These are phyloP conservation scores for Wickerhamiella azyma DNA, from an alignment of 805 yeast species.

Conservation along the genomic window DNA sequence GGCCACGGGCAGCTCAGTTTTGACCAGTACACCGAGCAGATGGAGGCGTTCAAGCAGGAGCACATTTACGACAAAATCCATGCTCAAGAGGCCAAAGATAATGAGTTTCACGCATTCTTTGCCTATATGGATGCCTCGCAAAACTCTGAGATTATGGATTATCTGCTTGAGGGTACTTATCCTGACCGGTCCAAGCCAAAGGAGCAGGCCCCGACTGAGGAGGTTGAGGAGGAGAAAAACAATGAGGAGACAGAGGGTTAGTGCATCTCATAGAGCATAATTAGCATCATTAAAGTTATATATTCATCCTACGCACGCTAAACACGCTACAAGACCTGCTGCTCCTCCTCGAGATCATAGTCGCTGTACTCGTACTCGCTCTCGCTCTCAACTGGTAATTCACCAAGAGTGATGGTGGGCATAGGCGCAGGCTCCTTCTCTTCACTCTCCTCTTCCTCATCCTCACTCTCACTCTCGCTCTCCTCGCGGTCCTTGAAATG, in stretches of 20 bases:
- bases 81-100: constrained; percentile 76
- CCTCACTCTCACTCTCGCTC: constrained; percentile 17
- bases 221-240: constrained; percentile 22
- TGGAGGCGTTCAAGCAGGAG: constrained; percentile 76
- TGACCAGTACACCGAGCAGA: constrained; percentile 46
- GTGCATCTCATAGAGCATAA: neutral
- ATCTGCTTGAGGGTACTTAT: constrained; percentile 27
- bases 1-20: constrained; percentile 72
- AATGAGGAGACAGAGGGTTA: constrained; percentile 25
- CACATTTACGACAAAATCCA: constrained; percentile 87
- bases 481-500: constrained; percentile 40
- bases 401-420: constrained; percentile 6
- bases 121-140: constrained; percentile 76
- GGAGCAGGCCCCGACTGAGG: neutral
- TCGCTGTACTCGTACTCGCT: constrained; percentile 5
- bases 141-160: constrained; percentile 51
- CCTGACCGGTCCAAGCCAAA: constrained; percentile 12
- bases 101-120: constrained; percentile 80
- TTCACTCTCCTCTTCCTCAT: constrained; percentile 24
- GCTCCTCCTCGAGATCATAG: constrained; percentile 12
- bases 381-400: constrained; percentile 8
- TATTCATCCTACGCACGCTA: too few species aligned
- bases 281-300: neutral
- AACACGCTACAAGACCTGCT: constrained; percentile 2
- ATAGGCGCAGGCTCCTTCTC: neutral